phyloP scores from a whole-genome alignment of 23 red algal genomes.

The Gracilaria gracilis region DNA sequence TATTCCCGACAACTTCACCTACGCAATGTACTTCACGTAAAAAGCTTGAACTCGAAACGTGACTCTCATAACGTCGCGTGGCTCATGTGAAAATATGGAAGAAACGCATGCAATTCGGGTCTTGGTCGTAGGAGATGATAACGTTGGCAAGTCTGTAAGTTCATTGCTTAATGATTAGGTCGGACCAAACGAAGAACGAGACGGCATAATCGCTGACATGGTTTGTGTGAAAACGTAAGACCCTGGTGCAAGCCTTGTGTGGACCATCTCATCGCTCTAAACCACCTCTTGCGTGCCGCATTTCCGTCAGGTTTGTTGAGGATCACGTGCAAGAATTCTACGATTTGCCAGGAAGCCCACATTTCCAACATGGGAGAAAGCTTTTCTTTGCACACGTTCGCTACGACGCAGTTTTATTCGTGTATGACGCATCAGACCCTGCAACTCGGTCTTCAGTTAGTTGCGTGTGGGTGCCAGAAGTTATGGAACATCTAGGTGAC shows the following conservation, averaged over 20 bases:
- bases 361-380: constrained; percentile 56
- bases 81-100: constrained; percentile 13
- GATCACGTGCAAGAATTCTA: constrained; percentile 68
- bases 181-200: not conserved
- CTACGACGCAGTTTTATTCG: constrained; percentile 67
- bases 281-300: constrained; percentile 18
- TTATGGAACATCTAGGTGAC: constrained; percentile 69
- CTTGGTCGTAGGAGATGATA: constrained; percentile 68
- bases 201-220: constrained; percentile 9
- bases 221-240: constrained; percentile 22
- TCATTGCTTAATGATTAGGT: not conserved
- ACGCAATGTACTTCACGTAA: no score
- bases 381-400: constrained; percentile 63
- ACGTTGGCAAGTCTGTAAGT: constrained; percentile 78
- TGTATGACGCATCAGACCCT: constrained; percentile 64
- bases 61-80: no score
- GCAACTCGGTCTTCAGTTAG: constrained; percentile 62
- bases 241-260: constrained; percentile 66
- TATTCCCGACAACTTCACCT: no score
- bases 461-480: constrained; percentile 64
- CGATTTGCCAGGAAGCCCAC: constrained; percentile 56
- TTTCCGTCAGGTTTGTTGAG: constrained; percentile 48
- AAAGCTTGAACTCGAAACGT: no score
- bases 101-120: constrained; percentile 38
- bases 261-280: constrained; percentile 44